These are phyloP conservation scores for Calonectria hawksworthii DNA, from an alignment of 2,329 filamentous ascomycete genomes.

Conservation along the genomic window DNA sequence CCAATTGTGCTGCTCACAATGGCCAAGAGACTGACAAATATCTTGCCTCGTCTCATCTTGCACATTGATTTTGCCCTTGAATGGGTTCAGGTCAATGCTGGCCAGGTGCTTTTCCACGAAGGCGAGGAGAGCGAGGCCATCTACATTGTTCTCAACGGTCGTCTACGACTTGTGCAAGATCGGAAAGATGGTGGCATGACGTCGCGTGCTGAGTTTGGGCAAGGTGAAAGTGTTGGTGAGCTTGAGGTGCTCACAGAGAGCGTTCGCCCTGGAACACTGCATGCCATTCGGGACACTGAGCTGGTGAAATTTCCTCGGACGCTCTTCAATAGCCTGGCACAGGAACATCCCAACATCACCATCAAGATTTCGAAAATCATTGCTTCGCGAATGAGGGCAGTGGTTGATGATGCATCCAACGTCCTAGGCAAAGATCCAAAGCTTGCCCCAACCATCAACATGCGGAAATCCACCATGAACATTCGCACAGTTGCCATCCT, in stretches of 20 bases:
- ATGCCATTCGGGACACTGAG: constrained; percentile 97
- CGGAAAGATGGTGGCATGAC: constrained; percentile 84
- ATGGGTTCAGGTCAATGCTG: constrained; percentile 97
- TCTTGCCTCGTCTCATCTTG: constrained; percentile 89
- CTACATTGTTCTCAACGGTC: constrained; percentile 96
- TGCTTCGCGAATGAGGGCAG: constrained; percentile 90
- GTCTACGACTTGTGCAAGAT: constrained; percentile 87
- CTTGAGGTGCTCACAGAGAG: constrained; percentile 97
- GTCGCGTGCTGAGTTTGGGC: constrained; percentile 92
- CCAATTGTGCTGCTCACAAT: constrained; percentile 94
- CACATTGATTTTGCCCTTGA: constrained; percentile 99
- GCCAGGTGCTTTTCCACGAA: constrained; percentile 94
- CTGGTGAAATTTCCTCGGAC: constrained; percentile 96
- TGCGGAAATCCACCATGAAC: constrained; percentile 89
- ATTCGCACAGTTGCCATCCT: constrained; percentile 92
- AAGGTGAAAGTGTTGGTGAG: constrained; percentile 97
- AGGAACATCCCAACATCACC: constrained; percentile 97
- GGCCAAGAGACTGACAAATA: constrained; percentile 92
- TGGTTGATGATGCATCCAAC: constrained; percentile 85
- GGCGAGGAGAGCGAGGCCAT: constrained; percentile 98
- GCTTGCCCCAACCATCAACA: constrained; percentile 64
- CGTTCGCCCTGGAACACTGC: constrained; percentile 87
- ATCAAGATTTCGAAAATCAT: constrained; percentile 99
- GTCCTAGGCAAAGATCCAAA: constrained; percentile 75
- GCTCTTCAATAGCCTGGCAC: constrained; percentile 95